Conservation (phyloP, 2,329 filamentous ascomycete species). For the Beauveria varroae region DNA sequence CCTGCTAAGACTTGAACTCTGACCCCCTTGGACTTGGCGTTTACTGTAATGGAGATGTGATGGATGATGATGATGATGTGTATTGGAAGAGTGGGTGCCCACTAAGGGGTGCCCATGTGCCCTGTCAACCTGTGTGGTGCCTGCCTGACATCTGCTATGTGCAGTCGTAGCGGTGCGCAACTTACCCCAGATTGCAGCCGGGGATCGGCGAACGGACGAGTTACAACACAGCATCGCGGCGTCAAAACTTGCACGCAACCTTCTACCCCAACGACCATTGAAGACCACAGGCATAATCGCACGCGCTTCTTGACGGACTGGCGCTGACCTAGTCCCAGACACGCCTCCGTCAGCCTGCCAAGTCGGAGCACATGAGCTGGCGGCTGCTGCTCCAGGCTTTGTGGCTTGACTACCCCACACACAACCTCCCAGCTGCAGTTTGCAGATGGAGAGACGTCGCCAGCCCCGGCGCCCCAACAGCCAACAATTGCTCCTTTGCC, state of each 20-base stretch:
- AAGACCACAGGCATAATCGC: not conserved
- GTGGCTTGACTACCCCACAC: slow-evolving; percentile 11
- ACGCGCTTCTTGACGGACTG: not conserved
- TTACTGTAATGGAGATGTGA: not conserved
- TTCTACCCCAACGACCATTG: not conserved
- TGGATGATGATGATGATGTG: too few species aligned
- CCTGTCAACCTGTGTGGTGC: too few species aligned
- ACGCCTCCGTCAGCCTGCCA: slow-evolving; percentile 3
- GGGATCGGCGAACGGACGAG: slow-evolving; percentile 5
- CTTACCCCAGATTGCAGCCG: slow-evolving; percentile 8
- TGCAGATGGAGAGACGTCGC: not conserved
- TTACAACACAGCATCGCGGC: not conserved
- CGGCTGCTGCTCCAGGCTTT: not conserved
- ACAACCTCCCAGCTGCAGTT: not conserved
- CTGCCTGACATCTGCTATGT: too few species aligned
- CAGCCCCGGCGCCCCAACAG: slow-evolving; percentile 5
- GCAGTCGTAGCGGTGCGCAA: not conserved
- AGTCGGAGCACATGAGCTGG: not conserved
- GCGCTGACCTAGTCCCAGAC: not conserved
- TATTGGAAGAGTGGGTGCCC: too few species aligned
- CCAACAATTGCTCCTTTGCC: not conserved
- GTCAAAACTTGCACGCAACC: not conserved
- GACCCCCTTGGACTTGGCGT: too few species aligned
- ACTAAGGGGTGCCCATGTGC: too few species aligned
- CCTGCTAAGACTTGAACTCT: too few species aligned